These are phyloP conservation scores for Fusarium sp. DNA, from an alignment of 2,329 filamentous ascomycete species.

Conservation along the genomic window DNA sequence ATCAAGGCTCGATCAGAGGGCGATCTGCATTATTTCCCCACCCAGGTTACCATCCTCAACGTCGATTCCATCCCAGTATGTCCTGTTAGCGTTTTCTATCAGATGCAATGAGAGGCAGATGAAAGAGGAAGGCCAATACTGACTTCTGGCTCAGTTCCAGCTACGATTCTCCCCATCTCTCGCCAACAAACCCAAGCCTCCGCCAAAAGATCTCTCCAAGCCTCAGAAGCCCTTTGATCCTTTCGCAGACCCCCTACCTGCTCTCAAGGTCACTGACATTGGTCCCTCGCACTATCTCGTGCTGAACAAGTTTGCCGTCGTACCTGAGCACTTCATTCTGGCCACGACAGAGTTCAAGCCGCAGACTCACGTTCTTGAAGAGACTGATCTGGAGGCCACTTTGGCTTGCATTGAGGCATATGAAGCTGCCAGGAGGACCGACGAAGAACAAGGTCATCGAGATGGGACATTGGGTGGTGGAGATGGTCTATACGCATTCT, in stretches of 20 bases:
- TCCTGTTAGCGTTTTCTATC: not conserved
- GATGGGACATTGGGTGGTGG: constrained; percentile 18
- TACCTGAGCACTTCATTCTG: constrained; percentile 80
- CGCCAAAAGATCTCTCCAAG: constrained; percentile 50
- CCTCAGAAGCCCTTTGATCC: constrained; percentile 68
- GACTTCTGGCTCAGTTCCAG: constrained; percentile 71
- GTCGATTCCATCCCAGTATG: constrained; percentile 61
- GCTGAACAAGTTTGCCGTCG: constrained; percentile 82
- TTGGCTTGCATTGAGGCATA: constrained; percentile 74
- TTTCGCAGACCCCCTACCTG: constrained; percentile 72
- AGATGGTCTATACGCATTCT: constrained; percentile 73
- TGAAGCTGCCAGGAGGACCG: constrained; percentile 39
- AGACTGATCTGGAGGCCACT: constrained; percentile 72
- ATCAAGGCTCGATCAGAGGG: constrained; percentile 62
- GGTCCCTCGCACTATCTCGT: constrained; percentile 73
- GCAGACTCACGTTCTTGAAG: constrained; percentile 76
- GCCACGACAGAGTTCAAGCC: constrained; percentile 73
- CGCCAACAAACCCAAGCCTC: constrained; percentile 74
- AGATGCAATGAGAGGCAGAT: not conserved
- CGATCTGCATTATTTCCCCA: constrained; percentile 69
- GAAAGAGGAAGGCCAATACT: not conserved
- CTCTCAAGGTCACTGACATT: constrained; percentile 68
- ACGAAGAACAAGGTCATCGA: constrained; percentile 7
- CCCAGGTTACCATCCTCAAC: constrained; percentile 65
- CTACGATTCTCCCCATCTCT: constrained; percentile 79